These are phyloP conservation scores for Mortierella sp. DNA, from an alignment of 371 early-diverging fungal genomes.

Conservation along the genomic window DNA sequence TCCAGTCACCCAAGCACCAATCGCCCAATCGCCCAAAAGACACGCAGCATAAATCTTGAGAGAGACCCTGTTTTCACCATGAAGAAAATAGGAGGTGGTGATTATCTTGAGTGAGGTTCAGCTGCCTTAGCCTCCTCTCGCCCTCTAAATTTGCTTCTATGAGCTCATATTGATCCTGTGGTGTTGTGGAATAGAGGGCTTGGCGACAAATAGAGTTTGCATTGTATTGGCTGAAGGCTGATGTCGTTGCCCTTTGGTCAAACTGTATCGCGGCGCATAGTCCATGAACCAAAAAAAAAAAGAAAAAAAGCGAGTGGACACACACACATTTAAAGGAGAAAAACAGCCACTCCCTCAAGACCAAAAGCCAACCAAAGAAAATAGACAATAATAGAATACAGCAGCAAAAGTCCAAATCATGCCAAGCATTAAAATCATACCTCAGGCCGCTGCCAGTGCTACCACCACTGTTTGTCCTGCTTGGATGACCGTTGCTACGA, in stretches of 20 bases:
- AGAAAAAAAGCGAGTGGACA: not conserved
- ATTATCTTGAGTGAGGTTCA: not conserved
- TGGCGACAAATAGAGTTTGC: not conserved
- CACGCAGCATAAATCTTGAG: not conserved
- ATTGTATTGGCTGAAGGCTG: not conserved
- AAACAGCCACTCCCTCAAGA: not conserved
- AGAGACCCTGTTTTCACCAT: not conserved
- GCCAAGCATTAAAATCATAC: conserved; percentile 7
- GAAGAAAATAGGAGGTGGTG: not conserved
- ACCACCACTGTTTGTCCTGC: conserved; percentile 26
- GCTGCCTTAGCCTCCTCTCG: not conserved
- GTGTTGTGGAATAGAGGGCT: conserved; percentile 10
- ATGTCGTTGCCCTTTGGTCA: not conserved
- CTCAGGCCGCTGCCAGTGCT: conserved; percentile 10
- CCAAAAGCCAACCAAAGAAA: not conserved
- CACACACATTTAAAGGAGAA: not conserved
- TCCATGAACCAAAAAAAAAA: conserved; percentile 8
- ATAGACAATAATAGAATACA: not conserved
- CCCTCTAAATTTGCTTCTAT: not conserved
- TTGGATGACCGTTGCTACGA: conserved; percentile 26
- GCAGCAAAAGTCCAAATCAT: too few species aligned
- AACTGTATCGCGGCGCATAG: not conserved
- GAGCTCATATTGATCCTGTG: not conserved
- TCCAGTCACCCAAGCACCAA: not conserved
- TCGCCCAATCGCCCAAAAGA: conserved; percentile 16